Evolutionary conservation across 805 yeast species (phyloP), one percentile per base, ranked within the genome.

Genomic region (Suhomyces canberraensis): DNA sequence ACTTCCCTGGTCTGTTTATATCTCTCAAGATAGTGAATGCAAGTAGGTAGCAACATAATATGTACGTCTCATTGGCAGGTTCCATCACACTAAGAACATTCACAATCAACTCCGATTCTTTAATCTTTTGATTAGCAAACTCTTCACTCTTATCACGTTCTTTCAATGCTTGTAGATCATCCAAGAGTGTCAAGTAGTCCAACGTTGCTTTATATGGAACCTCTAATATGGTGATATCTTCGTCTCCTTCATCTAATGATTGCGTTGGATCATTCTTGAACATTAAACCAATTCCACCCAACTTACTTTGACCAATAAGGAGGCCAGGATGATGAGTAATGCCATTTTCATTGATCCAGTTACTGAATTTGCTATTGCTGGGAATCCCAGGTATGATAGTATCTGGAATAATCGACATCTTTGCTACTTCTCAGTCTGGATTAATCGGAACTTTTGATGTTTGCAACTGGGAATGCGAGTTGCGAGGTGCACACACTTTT

Each of bases 231-330:
- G 33, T 33, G 20, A 41, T 22, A 35, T 37, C 47, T 18, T 21
- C 36, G 21, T 16, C 38, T 27, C 11, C 22, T 27, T n/a, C 22
- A n/a, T 4, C 16, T 20, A 15, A 14, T 16, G 13, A 14, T 21
- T 21, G 19, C 9, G 8, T 17, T 15, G 13, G 16, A 11, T 5
- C 27, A 9, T 11, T 11, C 11, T 26, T 14, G 18, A 55, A 51
- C 11, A 20, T 16, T 8, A 64, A 30, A 5, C 69, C 69, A 6
- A 44, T 43, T 9, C 69, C 69, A n/a, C 68, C 67, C 11, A 59
- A 39, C 1, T 36, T 15, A 33, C 63, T 55, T 13, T 34, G 11
- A 15, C 41, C 50, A 28, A 61, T 44, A 4, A 47, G 16, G 4
- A 56, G 25, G 6, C 41, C 25, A 1, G 35, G 40, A 35, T 56